phyloP scores from a whole-genome alignment of 2,329 filamentous ascomycete species.

The Ciborinia camelliae region DNA sequence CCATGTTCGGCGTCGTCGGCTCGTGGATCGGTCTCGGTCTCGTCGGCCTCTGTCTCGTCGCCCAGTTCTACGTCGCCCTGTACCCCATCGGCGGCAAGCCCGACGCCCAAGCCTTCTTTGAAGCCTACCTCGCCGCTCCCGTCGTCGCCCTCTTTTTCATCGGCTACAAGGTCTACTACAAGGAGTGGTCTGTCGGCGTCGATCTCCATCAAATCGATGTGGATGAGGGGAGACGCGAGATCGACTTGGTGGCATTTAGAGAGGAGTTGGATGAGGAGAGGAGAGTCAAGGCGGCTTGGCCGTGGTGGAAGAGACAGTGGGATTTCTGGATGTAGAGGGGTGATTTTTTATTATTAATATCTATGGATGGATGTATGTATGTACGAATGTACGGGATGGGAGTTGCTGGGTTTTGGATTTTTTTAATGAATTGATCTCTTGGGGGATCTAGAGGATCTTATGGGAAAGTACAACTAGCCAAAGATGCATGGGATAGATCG shows the following conservation, averaged over 20 bases:
- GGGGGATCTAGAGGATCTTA: background rate
- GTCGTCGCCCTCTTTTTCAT: conserved; percentile 58
- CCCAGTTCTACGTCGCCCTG: conserved; percentile 45
- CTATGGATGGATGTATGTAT: no score
- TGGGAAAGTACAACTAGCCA: background rate
- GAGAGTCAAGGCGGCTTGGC: conserved; percentile 32
- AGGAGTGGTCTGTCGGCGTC: conserved; percentile 33
- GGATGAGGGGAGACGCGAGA: conserved; percentile 35
- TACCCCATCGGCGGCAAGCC: conserved; percentile 49
- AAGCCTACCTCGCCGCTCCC: conserved; percentile 53
- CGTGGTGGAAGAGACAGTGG: conserved; percentile 33
- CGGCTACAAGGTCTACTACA: conserved; percentile 58
- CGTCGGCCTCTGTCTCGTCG: conserved; percentile 65
- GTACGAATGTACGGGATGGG: no score
- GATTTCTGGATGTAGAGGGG: conserved; percentile 25
- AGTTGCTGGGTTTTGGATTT: background rate
- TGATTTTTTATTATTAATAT: background rate
- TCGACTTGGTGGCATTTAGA: conserved; percentile 34
- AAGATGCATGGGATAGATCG: background rate
- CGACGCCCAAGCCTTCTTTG: conserved; percentile 39
- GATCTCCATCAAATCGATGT: conserved; percentile 32
- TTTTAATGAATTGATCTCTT: background rate
- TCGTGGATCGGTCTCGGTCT: conserved; percentile 66
- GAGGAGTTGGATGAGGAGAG: conserved; percentile 35
- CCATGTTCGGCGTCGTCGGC: conserved; percentile 57